Percentiles rank a stretch among this genome's conserved stretches.
Evolutionary conservation across 164 flowering plant genomes (phyloP).

Genomic region (Magnolia kwangsiensis): DNA sequence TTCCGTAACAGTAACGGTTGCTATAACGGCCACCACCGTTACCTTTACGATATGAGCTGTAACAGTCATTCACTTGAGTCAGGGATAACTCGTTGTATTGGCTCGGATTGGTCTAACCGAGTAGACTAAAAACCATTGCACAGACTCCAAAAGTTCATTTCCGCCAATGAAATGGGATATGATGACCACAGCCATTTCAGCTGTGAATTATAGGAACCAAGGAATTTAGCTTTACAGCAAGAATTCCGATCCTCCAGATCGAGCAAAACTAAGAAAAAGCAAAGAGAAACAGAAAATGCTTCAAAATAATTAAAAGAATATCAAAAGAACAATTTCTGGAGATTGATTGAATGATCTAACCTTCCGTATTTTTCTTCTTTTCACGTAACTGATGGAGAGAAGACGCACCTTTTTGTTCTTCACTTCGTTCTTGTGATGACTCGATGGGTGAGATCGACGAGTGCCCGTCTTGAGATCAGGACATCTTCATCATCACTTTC

Average conservation of each 20-base stretch:
- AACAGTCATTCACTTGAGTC: too few species aligned
- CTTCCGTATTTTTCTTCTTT: background rate
- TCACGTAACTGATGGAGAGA: background rate
- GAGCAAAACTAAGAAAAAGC: background rate
- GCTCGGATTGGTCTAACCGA: too few species aligned
- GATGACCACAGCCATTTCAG: background rate
- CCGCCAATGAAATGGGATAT: too few species aligned
- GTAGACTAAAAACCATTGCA: too few species aligned
- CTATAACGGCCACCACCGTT: too few species aligned
- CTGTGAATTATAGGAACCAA: background rate
- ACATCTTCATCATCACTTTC: constrained; percentile 72
- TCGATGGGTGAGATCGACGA: constrained; percentile 66
- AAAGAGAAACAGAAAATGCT: background rate
- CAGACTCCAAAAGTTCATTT: too few species aligned
- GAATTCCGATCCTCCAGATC: background rate
- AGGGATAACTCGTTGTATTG: too few species aligned
- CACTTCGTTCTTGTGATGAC: constrained; percentile 81
- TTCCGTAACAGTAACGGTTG: too few species aligned
- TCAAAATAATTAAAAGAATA: background rate
- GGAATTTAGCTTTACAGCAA: background rate
- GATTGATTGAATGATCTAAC: background rate
- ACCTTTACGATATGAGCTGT: too few species aligned
- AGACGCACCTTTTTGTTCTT: background rate
- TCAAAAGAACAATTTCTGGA: background rate
- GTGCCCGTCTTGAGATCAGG: constrained; percentile 69